phyloP scores from a whole-genome alignment of 495 filamentous ascomycete genomes.

The Glarea lozoyensis region DNA sequence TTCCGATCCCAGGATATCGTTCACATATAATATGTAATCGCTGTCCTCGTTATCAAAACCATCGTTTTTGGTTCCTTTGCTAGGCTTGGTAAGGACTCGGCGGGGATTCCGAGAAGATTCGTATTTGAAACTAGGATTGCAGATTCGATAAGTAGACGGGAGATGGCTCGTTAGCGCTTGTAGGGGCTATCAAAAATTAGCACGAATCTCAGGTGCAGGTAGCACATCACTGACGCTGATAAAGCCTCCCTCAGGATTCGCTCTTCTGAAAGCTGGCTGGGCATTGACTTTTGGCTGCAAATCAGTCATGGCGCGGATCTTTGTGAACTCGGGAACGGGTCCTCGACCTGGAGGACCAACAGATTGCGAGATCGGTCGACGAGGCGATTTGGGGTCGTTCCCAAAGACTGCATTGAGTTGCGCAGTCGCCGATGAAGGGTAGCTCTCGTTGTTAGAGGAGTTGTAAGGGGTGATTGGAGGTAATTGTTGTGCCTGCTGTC shows the following conservation, averaged over 20 bases:
- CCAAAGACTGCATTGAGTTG: constrained; percentile 64
- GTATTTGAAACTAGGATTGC: constrained; percentile 97
- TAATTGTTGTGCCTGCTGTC: constrained; percentile 42
- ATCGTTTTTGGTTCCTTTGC: constrained; percentile 98
- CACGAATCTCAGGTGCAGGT: neutral
- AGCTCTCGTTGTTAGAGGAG: constrained; percentile 49
- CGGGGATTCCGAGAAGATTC: constrained; percentile 97
- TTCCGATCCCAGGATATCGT: constrained; percentile 96
- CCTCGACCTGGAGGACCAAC: constrained; percentile 48
- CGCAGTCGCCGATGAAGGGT: constrained; percentile 58
- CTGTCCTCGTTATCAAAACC: constrained; percentile 99
- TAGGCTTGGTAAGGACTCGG: constrained; percentile 96
- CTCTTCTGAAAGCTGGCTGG: constrained; percentile 85
- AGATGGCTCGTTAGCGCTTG: constrained; percentile 93
- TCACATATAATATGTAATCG: constrained; percentile 98
- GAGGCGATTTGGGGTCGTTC: constrained; percentile 66
- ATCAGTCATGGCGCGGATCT: constrained; percentile 61
- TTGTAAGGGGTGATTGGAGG: constrained; percentile 64
- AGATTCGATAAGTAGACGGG: constrained; percentile 93
- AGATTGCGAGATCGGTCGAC: constrained; percentile 39
- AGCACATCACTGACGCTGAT: constrained; percentile 68
- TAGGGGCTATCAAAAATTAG: constrained; percentile 56
- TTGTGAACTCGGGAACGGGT: constrained; percentile 80
- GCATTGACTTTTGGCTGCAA: constrained; percentile 73
- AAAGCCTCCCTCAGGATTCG: constrained; percentile 96